Conservation (phyloP, 1,284 basidiomycete species). For the Cryptococcus deneoformans region DNA sequence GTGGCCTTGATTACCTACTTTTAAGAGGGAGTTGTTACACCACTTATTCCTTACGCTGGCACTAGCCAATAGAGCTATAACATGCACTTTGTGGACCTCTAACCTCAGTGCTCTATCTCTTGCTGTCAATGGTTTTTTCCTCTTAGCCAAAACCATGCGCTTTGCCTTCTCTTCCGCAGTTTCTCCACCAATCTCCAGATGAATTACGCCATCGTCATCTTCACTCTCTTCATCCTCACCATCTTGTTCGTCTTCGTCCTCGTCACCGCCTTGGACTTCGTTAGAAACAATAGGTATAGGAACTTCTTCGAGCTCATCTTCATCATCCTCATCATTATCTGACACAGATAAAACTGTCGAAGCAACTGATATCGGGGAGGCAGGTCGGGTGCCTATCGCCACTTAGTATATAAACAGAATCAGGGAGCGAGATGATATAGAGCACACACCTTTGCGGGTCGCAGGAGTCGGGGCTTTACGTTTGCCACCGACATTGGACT, state of each 20-base stretch:
- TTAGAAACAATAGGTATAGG: slow-evolving; percentile 28
- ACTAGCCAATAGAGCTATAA: slow-evolving; percentile 71
- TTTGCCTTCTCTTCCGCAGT: slow-evolving; percentile 41
- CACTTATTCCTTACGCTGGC: slow-evolving; percentile 75
- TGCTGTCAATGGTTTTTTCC: slow-evolving; percentile 49
- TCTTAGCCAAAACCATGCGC: slow-evolving; percentile 32
- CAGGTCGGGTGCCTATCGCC: not conserved
- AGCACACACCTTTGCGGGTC: not conserved
- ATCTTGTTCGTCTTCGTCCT: slow-evolving; percentile 14
- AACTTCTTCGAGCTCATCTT: slow-evolving; percentile 48
- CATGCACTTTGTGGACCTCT: slow-evolving; percentile 82
- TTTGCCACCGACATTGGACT: not conserved
- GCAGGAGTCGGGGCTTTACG: not conserved
- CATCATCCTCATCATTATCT: slow-evolving; percentile 14
- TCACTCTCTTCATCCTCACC: slow-evolving; percentile 23
- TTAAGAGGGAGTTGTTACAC: slow-evolving; percentile 77
- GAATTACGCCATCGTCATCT: slow-evolving; percentile 32
- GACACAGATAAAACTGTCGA: not conserved
- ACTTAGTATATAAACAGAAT: not conserved
- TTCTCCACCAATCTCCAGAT: slow-evolving; percentile 42
- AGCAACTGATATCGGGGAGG: not conserved
- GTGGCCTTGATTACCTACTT: slow-evolving; percentile 54
- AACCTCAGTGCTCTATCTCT: slow-evolving; percentile 68
- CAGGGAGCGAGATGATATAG: not conserved
- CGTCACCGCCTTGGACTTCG: slow-evolving; percentile 19